Evolutionary conservation across 202 grass and related monocot genomes (phyloP).

Genomic region (Miscanthus sacchariflorus): DNA sequence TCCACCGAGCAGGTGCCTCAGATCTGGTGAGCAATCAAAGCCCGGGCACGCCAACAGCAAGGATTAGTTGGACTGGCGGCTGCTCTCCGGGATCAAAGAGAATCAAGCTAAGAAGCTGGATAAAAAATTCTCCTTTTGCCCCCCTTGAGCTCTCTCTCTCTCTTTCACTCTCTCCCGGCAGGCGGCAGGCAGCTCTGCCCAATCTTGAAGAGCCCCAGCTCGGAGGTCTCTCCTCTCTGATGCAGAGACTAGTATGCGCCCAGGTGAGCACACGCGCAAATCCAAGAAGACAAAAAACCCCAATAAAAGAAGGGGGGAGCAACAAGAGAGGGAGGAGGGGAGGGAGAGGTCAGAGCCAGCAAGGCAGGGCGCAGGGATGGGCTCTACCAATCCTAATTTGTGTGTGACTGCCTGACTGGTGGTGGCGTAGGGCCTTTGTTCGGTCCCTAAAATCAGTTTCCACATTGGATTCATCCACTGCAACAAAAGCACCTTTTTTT

Average conservation of each 20-base stretch:
- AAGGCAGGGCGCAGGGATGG: slow-evolving; percentile 65
- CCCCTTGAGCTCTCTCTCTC: slow-evolving; percentile 20
- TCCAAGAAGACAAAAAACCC: slow-evolving; percentile 56
- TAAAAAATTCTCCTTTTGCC: slow-evolving; percentile 33
- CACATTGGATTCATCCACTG: slow-evolving; percentile 38
- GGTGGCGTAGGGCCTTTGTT: slow-evolving; percentile 38
- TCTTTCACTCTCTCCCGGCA: slow-evolving; percentile 30
- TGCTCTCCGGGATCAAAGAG: slow-evolving; percentile 51
- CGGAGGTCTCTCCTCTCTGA: slow-evolving; percentile 26
- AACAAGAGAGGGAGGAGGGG: neutral
- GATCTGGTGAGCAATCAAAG: slow-evolving; percentile 63
- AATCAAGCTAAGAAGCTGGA: slow-evolving; percentile 55
- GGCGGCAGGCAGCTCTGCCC: slow-evolving; percentile 35
- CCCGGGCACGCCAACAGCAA: slow-evolving; percentile 53
- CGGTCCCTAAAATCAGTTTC: slow-evolving; percentile 38
- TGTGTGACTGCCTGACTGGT: slow-evolving; percentile 32
- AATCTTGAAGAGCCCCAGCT: slow-evolving; percentile 45
- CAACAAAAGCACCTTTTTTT: slow-evolving; percentile 48
- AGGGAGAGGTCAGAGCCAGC: slow-evolving; percentile 54
- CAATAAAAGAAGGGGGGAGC: slow-evolving; percentile 54
- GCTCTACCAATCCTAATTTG: slow-evolving; percentile 66
- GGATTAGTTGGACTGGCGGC: slow-evolving; percentile 48
- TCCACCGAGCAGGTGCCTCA: slow-evolving; percentile 61
- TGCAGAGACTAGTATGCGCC: slow-evolving; percentile 30
- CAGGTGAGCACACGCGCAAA: slow-evolving; percentile 54